Base-by-base conservation (phyloP, 306 rosid species). In the Hippophae gyantsensis region DNA sequence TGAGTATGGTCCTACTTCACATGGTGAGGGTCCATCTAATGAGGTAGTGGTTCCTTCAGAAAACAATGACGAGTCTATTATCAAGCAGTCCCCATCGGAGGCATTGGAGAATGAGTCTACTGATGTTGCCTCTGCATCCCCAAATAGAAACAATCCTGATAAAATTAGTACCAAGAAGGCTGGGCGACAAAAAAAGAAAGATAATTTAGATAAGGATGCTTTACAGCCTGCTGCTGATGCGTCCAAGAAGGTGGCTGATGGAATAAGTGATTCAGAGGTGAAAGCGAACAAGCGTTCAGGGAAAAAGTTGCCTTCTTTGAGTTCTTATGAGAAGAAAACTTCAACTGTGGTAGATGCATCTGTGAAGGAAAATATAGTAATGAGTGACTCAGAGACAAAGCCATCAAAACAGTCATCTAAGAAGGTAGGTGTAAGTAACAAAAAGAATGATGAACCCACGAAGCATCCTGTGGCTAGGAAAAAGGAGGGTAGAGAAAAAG, bases 251-350 rank as follows among this genome's bases (percentile, higher is more conserved):
- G 74, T 60, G 32, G 72, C 83, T 32, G 92, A 77, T 52, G 84
- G 64, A 66, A 74, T 76, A 62, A 77, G 84, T 68, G 84, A 85
- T 60, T 78, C 88, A 6, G 96, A 79, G 55, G 75, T 68, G 44
- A 88, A 81, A 65, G 72, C 70, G 45, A 62, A 56, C 59, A 76
- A 67, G 63, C 79, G 54, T 54, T 56, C 64, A 0, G 86, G 73
- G 57, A 84, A 81, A 60, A 88, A 61, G 69, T 69, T 47, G 13
- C 45, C 72, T 48, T 64, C 62, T 70, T 72, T 57, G 25, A 61
- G 42, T 66, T 74, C 87, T 43, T 69, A 72, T 62, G 82, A 70
- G 81, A 74, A 73, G 51, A 83, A 68, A 61, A 64, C 69, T 68
- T 54, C 76, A 14, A 45, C 61, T 56, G 72, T 48, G 52, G 73